Evolutionary conservation across 2,329 filamentous ascomycete species (phyloP).

Genomic region (Ilyonectria mors-panacis): DNA sequence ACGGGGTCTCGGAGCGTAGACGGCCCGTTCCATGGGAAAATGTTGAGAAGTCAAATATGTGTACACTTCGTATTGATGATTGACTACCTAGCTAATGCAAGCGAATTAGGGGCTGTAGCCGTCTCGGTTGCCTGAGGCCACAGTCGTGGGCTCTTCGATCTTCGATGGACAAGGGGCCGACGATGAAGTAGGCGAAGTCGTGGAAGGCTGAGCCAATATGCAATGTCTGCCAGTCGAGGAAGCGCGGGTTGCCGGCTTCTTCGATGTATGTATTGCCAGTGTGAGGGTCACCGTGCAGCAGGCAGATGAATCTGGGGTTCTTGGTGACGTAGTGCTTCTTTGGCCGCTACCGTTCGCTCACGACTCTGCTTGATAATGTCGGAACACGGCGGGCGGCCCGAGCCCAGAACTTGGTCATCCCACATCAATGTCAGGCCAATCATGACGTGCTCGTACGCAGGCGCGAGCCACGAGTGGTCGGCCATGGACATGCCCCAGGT

Average conservation of each 20-base stretch:
- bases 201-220: slow-evolving; percentile 32
- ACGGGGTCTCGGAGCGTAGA: too few species aligned
- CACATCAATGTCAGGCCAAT: slow-evolving; percentile 19
- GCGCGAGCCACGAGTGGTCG: slow-evolving; percentile 20
- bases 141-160: slow-evolving; percentile 47
- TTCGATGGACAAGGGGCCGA: slow-evolving; percentile 19
- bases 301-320: slow-evolving; percentile 23
- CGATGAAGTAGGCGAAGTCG: slow-evolving; percentile 31
- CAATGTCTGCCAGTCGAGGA: slow-evolving; percentile 34
- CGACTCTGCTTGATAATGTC: slow-evolving; percentile 10
- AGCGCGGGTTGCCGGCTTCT: slow-evolving; percentile 9
- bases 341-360: slow-evolving; percentile 13
- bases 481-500: slow-evolving; percentile 18
- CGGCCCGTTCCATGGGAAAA: too few species aligned
- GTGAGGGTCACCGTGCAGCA: slow-evolving; percentile 35
- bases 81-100: too few species aligned
- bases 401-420: slow-evolving; percentile 6
- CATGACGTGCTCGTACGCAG: slow-evolving; percentile 26
- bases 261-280: slow-evolving; percentile 31
- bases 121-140: too few species aligned
- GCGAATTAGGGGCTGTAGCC: too few species aligned
- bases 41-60: too few species aligned
- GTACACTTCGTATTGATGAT: too few species aligned
- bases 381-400: slow-evolving; percentile 17
- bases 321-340: slow-evolving; percentile 24